Evolutionary conservation across 2,329 filamentous ascomycete genomes (phyloP).

Genomic region (Rhinocladiella mackenziei): DNA sequence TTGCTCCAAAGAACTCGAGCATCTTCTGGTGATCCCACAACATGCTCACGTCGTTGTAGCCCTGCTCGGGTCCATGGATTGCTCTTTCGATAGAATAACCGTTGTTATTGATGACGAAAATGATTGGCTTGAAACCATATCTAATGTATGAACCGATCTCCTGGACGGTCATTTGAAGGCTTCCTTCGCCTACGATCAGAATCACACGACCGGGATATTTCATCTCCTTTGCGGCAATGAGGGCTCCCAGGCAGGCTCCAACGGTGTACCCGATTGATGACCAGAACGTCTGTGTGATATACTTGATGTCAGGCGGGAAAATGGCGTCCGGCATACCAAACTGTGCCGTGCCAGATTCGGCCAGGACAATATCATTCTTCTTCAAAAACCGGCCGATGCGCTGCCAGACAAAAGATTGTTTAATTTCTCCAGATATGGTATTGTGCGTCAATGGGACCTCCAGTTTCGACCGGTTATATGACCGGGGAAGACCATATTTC

Average conservation of each 20-base stretch:
- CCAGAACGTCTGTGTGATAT: constrained; percentile 30
- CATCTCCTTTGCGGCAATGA: constrained; percentile 28
- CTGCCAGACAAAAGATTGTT: constrained; percentile 23
- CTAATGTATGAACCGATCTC: constrained; percentile 31
- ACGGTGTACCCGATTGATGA: constrained; percentile 32
- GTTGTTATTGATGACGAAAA: constrained; percentile 31
- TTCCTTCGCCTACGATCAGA: constrained; percentile 31
- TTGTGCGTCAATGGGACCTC: constrained; percentile 26
- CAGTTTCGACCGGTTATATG: constrained; percentile 1
- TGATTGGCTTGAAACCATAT: constrained; percentile 28
- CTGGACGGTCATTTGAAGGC: constrained; percentile 32
- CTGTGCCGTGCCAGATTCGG: constrained; percentile 30
- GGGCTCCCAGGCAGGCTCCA: constrained; percentile 27
- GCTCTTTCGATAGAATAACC: constrained; percentile 32
- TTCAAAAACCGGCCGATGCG: constrained; percentile 18
- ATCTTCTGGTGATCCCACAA: constrained; percentile 31
- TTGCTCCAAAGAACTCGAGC: constrained; percentile 28
- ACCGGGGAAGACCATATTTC: constrained; percentile 19
- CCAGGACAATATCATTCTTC: constrained; percentile 28
- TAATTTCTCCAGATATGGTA: constrained; percentile 13
- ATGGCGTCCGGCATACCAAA: constrained; percentile 28
- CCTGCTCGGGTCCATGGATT: constrained; percentile 30
- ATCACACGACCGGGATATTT: constrained; percentile 26
- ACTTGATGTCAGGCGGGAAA: constrained; percentile 26
- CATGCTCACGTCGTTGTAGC: constrained; percentile 31